phyloP scores from a whole-genome alignment of 202 grass and related monocot species.

The Eragrostis tef region DNA sequence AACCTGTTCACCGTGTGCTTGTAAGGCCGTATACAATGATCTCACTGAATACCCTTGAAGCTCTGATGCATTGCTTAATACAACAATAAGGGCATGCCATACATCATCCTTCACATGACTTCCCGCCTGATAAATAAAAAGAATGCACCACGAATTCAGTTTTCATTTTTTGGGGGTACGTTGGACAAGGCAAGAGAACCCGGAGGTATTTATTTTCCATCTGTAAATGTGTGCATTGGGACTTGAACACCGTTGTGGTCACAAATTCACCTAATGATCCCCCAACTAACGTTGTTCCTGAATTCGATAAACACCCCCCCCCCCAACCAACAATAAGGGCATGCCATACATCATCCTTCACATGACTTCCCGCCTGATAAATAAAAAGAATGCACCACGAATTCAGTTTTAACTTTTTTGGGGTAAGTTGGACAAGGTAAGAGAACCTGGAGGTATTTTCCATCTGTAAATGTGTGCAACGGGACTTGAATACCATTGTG shows the following conservation, averaged over 20 bases:
- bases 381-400: slow-evolving; percentile 41
- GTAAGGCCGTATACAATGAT: slow-evolving; percentile 72
- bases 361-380: slow-evolving; percentile 80
- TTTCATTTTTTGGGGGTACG: background rate
- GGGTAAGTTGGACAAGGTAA: slow-evolving; percentile 4
- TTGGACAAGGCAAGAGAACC: slow-evolving; percentile 6
- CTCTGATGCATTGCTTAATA: slow-evolving; percentile 86
- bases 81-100: slow-evolving; percentile 87
- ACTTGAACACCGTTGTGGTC: slow-evolving; percentile 6
- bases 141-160: slow-evolving; percentile 32
- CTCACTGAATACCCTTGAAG: slow-evolving; percentile 96
- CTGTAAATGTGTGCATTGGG: slow-evolving; percentile 3
- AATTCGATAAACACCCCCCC: background rate
- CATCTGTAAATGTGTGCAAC: background rate
- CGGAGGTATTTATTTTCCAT: background rate
- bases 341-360: slow-evolving; percentile 95
- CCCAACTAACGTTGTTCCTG: background rate
- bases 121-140: slow-evolving; percentile 66
- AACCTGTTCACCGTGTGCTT: slow-evolving; percentile 73
- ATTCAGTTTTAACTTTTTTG: slow-evolving; percentile 6
- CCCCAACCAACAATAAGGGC: slow-evolving; percentile 74
- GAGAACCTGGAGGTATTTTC: background rate
- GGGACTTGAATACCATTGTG: slow-evolving; percentile 6
- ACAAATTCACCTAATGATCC: background rate
- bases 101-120: slow-evolving; percentile 92